Conservation (phyloP, 306 rosid genomes). For the Castanea crenata region DNA sequence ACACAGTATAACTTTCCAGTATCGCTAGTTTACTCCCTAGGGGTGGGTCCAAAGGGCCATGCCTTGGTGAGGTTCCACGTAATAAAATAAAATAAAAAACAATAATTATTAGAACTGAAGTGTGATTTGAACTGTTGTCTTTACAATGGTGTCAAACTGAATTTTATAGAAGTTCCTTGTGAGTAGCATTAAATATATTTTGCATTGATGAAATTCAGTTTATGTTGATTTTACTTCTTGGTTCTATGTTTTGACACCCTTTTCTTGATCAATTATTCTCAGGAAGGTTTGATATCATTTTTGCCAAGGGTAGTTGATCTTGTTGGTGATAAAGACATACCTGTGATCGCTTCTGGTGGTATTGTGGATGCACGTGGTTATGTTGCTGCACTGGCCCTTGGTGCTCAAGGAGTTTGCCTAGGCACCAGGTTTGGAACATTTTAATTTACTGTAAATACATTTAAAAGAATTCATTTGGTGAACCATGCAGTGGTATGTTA, state of each 20-base stretch:
- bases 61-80: too few relatives aligned
- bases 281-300: constrained; percentile 70
- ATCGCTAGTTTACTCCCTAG: too few relatives aligned
- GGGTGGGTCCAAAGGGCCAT: too few relatives aligned
- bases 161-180: not conserved
- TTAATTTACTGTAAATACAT: not conserved
- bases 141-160: not conserved
- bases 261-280: constrained; percentile 12
- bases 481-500: not conserved
- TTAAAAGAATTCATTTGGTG: not conserved
- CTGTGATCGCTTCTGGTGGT: constrained; percentile 83
- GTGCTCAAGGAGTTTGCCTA: constrained; percentile 70
- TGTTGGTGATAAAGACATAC: constrained; percentile 58
- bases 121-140: not conserved
- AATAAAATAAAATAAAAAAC: too few relatives aligned
- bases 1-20: too few relatives aligned
- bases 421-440: constrained; percentile 69
- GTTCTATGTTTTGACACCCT: not conserved
- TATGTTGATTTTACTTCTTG: not conserved
- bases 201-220: not conserved
- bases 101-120: not conserved
- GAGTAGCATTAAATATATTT: not conserved
- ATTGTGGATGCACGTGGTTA: constrained; percentile 78
- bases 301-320: constrained; percentile 81
- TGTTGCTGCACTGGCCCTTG: constrained; percentile 91